phyloP scores from a whole-genome alignment of 768 basidiomycete species.

The Austroboletus eburneus region DNA sequence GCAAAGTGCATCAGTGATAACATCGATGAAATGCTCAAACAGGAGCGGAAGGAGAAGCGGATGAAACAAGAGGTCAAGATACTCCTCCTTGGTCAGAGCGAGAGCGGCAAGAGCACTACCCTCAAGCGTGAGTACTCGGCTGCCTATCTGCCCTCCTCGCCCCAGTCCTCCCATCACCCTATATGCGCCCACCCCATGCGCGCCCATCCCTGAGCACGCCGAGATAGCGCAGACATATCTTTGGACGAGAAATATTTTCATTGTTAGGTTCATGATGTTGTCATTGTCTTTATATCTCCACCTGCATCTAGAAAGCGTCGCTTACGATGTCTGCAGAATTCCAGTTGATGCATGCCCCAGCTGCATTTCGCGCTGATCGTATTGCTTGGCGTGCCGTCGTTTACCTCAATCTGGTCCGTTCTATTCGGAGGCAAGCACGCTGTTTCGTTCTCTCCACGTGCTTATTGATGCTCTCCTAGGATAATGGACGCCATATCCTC shows the following conservation, averaged over 20 bases:
- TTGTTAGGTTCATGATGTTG: slow-evolving; percentile 2
- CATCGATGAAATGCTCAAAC: slow-evolving; percentile 75
- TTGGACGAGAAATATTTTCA: slow-evolving; percentile 1
- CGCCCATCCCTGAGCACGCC: too few species aligned
- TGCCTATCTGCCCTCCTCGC: neutral
- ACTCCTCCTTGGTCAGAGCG: slow-evolving; percentile 80
- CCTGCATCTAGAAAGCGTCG: neutral
- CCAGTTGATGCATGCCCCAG: slow-evolving; percentile 74
- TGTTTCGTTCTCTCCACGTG: neutral
- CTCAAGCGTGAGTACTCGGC: slow-evolving; percentile 69
- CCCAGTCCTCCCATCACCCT: neutral
- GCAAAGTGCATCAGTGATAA: slow-evolving; percentile 71
- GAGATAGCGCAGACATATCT: too few species aligned
- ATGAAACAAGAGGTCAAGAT: slow-evolving; percentile 65
- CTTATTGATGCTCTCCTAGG: slow-evolving; percentile 31
- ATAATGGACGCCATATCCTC: slow-evolving; percentile 73
- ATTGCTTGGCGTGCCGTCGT: slow-evolving; percentile 86
- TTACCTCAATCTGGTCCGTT: slow-evolving; percentile 83
- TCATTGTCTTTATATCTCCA: slow-evolving; percentile 2
- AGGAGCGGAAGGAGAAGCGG: slow-evolving; percentile 61
- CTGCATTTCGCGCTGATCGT: slow-evolving; percentile 73
- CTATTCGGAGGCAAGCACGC: slow-evolving; percentile 59
- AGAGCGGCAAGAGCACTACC: slow-evolving; percentile 86
- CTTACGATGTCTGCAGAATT: slow-evolving; percentile 54
- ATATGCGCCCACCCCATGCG: neutral